A percentile compares a stretch with the other conserved stretches of the same genome.
Conservation (phyloP, 1,284 basidiomycete species). For the Cutaneotrichosporon cutaneum region DNA sequence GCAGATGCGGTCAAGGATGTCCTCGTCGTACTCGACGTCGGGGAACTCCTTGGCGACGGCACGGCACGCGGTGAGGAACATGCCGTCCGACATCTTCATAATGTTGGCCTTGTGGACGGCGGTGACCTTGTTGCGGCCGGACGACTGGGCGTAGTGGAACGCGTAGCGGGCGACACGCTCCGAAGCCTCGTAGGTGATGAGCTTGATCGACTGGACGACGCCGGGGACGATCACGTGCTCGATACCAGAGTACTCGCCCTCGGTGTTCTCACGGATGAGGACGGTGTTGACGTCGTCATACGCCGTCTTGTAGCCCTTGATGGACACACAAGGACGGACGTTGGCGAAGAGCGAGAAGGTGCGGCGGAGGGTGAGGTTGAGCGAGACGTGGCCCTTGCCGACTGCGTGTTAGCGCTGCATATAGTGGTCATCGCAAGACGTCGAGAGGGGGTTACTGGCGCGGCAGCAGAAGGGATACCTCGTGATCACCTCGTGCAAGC, state of each 20-base stretch:
- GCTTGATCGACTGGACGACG: conserved; percentile 99
- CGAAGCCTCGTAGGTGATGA: conserved; percentile 98
- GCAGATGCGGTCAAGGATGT: conserved; percentile 95
- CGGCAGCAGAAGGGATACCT: background rate
- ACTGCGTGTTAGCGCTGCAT: conserved; percentile 57
- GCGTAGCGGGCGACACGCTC: conserved; percentile 98
- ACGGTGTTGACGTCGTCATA: conserved; percentile 99
- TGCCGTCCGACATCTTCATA: conserved; percentile 99
- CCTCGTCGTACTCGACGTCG: conserved; percentile 89
- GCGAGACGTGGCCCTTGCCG: conserved; percentile 97
- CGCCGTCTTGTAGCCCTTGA: conserved; percentile 95
- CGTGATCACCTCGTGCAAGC: no score
- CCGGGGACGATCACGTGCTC: conserved; percentile 97
- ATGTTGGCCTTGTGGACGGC: conserved; percentile 99
- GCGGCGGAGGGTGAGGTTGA: conserved; percentile 93
- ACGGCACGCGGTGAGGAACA: conserved; percentile 98
- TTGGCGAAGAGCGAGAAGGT: conserved; percentile 99
- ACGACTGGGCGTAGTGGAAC: conserved; percentile 91
- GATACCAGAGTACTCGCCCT: conserved; percentile 99
- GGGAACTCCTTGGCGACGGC: conserved; percentile 97
- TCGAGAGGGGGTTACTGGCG: background rate
- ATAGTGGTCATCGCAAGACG: background rate
- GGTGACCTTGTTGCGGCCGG: conserved; percentile 87
- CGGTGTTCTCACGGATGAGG: conserved; percentile 98
- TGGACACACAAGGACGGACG: conserved; percentile 93